A percentile compares a stretch with the other conserved stretches of the same genome.
Conservation (phyloP, 805 yeast genomes). For the Lachancea waltii region DNA sequence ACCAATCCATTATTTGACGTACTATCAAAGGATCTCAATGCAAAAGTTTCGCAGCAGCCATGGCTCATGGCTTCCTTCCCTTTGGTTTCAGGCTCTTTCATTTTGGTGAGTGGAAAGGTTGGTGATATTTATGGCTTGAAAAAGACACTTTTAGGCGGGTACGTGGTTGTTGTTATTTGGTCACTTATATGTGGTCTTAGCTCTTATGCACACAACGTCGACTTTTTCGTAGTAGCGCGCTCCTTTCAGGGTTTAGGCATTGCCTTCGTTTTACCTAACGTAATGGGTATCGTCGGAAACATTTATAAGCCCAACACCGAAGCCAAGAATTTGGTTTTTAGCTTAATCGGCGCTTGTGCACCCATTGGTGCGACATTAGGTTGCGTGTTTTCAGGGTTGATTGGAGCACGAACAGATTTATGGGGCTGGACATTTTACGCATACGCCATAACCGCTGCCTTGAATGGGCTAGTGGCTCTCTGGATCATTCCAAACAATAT, state of each 20-base stretch:
- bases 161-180: conserved; percentile 51
- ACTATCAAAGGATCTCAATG: conserved; percentile 31
- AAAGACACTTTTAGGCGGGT: conserved; percentile 47
- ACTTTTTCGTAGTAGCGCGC: conserved; percentile 46
- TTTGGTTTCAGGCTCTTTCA: conserved; percentile 65
- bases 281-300: conserved; percentile 48
- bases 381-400: conserved; percentile 43
- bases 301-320: conserved; percentile 39
- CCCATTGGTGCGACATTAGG: conserved; percentile 56
- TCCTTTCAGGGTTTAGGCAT: conserved; percentile 61
- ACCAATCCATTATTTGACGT: conserved; percentile 33
- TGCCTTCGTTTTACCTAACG: conserved; percentile 53
- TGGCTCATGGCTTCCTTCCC: conserved; percentile 75
- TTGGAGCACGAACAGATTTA: conserved; percentile 22
- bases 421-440: conserved; percentile 32
- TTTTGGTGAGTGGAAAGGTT: conserved; percentile 57
- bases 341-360: conserved; percentile 51
- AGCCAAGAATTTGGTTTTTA: conserved; percentile 45
- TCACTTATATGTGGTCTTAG: conserved; percentile 54
- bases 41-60: conserved; percentile 32
- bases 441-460: conserved; percentile 17
- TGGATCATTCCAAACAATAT: conserved; percentile 28
- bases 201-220: conserved; percentile 41
- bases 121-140: conserved; percentile 71
- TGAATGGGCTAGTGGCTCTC: conserved; percentile 15